phyloP scores from a whole-genome alignment of 257 asterid species.

The Rehmannia glutinosa region DNA sequence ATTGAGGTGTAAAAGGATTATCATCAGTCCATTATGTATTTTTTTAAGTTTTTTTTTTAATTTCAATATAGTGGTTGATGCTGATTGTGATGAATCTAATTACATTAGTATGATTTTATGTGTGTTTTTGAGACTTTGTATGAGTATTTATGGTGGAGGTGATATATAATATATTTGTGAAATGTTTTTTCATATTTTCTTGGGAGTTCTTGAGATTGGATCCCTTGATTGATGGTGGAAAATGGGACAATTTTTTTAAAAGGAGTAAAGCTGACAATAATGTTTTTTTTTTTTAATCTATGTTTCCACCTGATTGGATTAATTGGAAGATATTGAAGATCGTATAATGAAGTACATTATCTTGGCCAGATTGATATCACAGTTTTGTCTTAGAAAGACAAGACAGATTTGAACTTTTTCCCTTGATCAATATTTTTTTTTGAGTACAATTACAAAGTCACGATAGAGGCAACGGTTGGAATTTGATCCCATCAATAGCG shows the following conservation, averaged over 20 bases:
- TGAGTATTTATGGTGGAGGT: slow-evolving; percentile 15
- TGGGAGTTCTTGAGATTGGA: not conserved
- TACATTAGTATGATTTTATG: slow-evolving; percentile 19
- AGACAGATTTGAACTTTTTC: slow-evolving; percentile 20
- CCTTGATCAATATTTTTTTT: not conserved
- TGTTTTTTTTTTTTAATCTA: no score
- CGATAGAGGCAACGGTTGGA: no score
- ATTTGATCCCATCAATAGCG: no score
- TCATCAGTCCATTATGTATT: not conserved
- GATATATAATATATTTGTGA: slow-evolving; percentile 12
- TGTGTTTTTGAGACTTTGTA: slow-evolving; percentile 19
- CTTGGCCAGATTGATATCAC: not conserved
- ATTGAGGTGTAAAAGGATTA: slow-evolving; percentile 10
- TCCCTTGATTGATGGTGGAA: not conserved
- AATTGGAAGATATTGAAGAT: not conserved
- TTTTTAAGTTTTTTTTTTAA: not conserved
- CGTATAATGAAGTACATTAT: not conserved
- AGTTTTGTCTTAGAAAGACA: not conserved
- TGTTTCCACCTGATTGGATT: not conserved
- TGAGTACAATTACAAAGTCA: no score
- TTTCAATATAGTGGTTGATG: not conserved
- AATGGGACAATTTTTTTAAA: not conserved
- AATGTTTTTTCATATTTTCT: not conserved
- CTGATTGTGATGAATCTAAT: slow-evolving; percentile 18
- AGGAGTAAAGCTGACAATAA: no score